Percentiles rank a stretch among this genome's conserved stretches.
phyloP scores from a whole-genome alignment of 2,329 filamentous ascomycete species.

The Sclerotinia spermophila region DNA sequence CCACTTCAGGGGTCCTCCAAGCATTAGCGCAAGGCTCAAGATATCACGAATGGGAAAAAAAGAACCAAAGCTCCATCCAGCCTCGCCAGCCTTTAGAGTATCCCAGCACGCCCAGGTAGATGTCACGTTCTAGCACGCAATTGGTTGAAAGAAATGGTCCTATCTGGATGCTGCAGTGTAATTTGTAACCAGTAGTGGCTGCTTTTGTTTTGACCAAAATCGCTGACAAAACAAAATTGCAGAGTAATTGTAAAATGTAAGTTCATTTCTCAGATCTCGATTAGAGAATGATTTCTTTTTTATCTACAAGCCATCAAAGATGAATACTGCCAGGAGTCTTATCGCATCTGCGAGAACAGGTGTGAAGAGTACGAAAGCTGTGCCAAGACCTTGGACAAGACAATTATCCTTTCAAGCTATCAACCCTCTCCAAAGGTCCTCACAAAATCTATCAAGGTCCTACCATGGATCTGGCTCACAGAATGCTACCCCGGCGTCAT shows the following conservation, averaged over 20 bases:
- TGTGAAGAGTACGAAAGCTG: conserved; percentile 19
- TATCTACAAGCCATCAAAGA: conserved; percentile 15
- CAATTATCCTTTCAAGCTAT: conserved; percentile 22
- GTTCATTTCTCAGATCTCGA: neutral
- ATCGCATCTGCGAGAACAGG: conserved; percentile 26
- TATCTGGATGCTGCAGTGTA: neutral
- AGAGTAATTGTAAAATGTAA: neutral
- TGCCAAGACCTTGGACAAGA: conserved; percentile 23
- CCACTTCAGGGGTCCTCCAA: neutral
- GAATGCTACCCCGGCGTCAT: conserved; percentile 23
- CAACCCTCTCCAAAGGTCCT: conserved; percentile 10
- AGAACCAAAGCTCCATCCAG: neutral
- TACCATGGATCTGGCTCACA: conserved; percentile 29
- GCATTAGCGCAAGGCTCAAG: neutral
- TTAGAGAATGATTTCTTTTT: neutral
- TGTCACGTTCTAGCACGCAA: conserved; percentile 24
- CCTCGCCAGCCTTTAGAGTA: too few relatives aligned
- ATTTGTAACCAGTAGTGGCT: neutral
- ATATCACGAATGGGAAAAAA: neutral
- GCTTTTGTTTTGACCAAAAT: conserved; percentile 8
- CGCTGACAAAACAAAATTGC: conserved; percentile 22
- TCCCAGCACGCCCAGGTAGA: neutral
- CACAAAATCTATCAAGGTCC: conserved; percentile 21
- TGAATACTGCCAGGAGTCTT: conserved; percentile 31
- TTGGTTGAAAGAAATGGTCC: conserved; percentile 14